A percentile compares a stretch with the other conserved stretches of the same genome.
Evolutionary conservation across 1,284 basidiomycete species (phyloP).

Genomic region (Ustilago hordei): DNA sequence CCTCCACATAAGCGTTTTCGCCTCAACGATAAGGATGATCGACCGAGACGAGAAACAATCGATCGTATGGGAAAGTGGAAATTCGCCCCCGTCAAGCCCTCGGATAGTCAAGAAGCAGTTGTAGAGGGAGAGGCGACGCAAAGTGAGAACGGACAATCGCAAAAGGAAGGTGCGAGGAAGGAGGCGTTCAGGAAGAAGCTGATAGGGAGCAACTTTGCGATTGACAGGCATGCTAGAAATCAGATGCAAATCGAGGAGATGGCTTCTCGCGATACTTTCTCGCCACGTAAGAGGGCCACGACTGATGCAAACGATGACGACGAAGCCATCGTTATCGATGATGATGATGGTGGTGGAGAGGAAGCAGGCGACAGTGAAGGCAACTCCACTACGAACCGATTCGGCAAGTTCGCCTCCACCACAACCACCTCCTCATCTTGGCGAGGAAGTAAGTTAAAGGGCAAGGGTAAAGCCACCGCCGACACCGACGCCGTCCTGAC

Average conservation of each 20-base stretch:
- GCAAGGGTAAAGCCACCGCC: conserved; percentile 40
- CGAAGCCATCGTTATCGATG: conserved; percentile 14
- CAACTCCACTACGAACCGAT: conserved; percentile 17
- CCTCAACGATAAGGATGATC: conserved; percentile 19
- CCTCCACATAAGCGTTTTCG: conserved; percentile 31
- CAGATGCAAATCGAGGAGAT: conserved; percentile 39
- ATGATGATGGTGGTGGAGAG: conserved; percentile 18
- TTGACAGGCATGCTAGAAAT: conserved; percentile 38
- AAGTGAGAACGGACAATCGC: background rate
- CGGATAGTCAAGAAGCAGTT: background rate
- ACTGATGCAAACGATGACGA: conserved; percentile 1
- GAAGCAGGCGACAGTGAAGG: background rate
- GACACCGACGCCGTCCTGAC: conserved; percentile 7
- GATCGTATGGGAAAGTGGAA: conserved; percentile 46
- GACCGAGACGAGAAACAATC: conserved; percentile 32
- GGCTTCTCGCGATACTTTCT: conserved; percentile 20
- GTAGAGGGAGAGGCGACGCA: conserved; percentile 5
- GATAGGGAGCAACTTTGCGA: conserved; percentile 34
- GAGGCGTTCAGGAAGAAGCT: conserved; percentile 37
- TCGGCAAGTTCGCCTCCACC: conserved; percentile 20
- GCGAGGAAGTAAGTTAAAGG: conserved; percentile 66
- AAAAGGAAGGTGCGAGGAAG: conserved; percentile 17
- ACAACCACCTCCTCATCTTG: conserved; percentile 8
- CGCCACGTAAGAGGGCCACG: background rate
- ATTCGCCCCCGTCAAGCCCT: conserved; percentile 5